Evolutionary conservation across 2,329 filamentous ascomycete species (phyloP), one percentile per base, ranked within the genome.

Genomic region (Ophiostoma quercus): DNA sequence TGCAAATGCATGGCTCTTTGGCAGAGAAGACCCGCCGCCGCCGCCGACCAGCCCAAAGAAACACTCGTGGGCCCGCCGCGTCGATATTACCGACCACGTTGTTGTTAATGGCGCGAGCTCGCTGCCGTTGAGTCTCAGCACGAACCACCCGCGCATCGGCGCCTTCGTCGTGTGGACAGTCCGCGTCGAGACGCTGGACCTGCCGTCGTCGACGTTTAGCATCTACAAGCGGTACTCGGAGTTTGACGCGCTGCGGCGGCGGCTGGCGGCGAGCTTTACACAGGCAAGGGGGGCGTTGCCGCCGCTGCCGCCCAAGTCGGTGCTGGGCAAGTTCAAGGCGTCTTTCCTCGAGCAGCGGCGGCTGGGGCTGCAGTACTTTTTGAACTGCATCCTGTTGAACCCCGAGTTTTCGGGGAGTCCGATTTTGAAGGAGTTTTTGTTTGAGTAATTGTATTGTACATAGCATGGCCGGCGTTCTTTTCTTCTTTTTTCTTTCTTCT

Each of bases 121-220:
- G 14, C 29, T 34, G 12, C 29, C 51, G n/a, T 29, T 43, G 83
- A 47, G 63, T 25, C 5, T 22, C 32, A 19, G 41, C 32, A 29
- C 85, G 19, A 37, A 22, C 32, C 68, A 70, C n/a, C 68, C 70
- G 11, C 66, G 83, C 73, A 83, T 88, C 37, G 94, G 94, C n/a
- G 91, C 94, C 1, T 99, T 98, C 80, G 92, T 97, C 1, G 93
- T 97, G 8, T 99, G 92, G 92, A 95, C 92, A 77, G 93, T 95
- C 76, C 88, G 85, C 66, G 92, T 99, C 63, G 89, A 95, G 78
- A 97, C 93, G 3, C 81, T 98, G 67, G 92, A 94, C 77, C 22
- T 54, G 19, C 65, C n/a, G 51, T 62, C 51, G 8, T n/a, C 66
- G 19, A 51, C 63, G 66, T 88, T 90, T 80, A 83, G 84, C 72